These are phyloP conservation scores for Echeveria elegans DNA, from an alignment of 164 flowering plant species.

Conservation along the genomic window DNA sequence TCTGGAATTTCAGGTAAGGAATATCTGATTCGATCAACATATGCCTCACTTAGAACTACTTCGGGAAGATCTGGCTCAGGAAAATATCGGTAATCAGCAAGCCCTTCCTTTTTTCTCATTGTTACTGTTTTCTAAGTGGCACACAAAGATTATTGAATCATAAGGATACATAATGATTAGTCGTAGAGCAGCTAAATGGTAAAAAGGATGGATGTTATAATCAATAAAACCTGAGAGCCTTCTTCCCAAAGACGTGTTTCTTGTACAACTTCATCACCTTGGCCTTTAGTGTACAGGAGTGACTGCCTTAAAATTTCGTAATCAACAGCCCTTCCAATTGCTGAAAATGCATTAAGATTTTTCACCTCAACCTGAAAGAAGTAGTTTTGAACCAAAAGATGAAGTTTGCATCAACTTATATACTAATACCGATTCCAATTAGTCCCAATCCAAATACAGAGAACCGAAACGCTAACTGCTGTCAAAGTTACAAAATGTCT, in stretches of 20 bases:
- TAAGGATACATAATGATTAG: background rate
- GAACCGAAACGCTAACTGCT: background rate
- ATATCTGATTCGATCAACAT: slow-evolving; percentile 36
- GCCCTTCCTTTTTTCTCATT: slow-evolving; percentile 97
- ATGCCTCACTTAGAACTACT: slow-evolving; percentile 54
- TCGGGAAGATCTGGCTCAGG: slow-evolving; percentile 97
- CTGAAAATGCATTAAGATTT: slow-evolving; percentile 86
- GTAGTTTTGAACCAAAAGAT: background rate
- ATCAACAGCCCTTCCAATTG: slow-evolving; percentile 82
- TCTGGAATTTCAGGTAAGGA: slow-evolving; percentile 83
- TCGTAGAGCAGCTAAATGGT: background rate
- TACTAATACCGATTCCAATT: background rate
- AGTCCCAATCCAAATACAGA: background rate
- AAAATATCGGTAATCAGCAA: slow-evolving; percentile 85
- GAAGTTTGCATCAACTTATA: background rate
- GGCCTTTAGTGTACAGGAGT: slow-evolving; percentile 53
- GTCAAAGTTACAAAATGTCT: background rate
- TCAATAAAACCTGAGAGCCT: slow-evolving; percentile 59
- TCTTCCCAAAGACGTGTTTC: slow-evolving; percentile 98
- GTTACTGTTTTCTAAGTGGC: slow-evolving; percentile 58
- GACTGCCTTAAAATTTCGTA: slow-evolving; percentile 80
- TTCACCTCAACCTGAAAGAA: slow-evolving; percentile 82
- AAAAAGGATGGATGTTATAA: background rate
- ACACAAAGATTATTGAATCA: background rate
- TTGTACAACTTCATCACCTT: slow-evolving; percentile 63